A percentile compares a stretch with the other conserved stretches of the same genome.
Conservation (phyloP, 2,329 filamentous ascomycete species). For the Oidium heveae region DNA sequence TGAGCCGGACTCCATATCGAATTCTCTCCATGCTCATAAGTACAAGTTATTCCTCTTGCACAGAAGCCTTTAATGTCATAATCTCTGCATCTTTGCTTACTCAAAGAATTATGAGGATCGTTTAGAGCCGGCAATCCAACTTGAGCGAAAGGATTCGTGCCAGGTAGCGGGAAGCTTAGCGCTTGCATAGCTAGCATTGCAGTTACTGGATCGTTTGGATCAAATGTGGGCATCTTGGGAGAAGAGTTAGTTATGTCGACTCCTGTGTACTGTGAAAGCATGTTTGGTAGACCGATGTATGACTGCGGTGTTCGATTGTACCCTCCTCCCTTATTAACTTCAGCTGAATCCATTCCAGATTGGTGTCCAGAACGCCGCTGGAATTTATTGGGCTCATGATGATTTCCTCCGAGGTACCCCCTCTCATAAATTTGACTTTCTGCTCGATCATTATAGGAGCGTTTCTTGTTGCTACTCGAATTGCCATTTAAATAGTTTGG, state of each 20-base stretch:
- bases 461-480: slow-evolving; percentile 21
- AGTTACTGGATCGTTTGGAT: slow-evolving; percentile 34
- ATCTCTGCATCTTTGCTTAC: slow-evolving; percentile 30
- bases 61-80: slow-evolving; percentile 54
- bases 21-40: slow-evolving; percentile 40
- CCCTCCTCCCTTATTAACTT: slow-evolving; percentile 8
- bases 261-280: slow-evolving; percentile 3
- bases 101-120: slow-evolving; percentile 4
- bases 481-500: slow-evolving; percentile 7
- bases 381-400: slow-evolving; percentile 27
- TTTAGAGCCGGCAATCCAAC: slow-evolving; percentile 1
- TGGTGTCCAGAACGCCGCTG: slow-evolving; percentile 24
- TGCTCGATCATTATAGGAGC: slow-evolving; percentile 28
- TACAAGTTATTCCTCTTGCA: slow-evolving; percentile 37
- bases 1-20: slow-evolving; percentile 17
- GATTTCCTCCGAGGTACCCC: slow-evolving; percentile 10
- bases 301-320: slow-evolving; percentile 4
- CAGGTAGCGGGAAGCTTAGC: slow-evolving; percentile 23
- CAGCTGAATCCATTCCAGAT: slow-evolving; percentile 7
- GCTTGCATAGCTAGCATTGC: slow-evolving; percentile 35
- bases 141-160: slow-evolving; percentile 15
- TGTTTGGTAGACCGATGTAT: slow-evolving; percentile 3
- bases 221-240: slow-evolving; percentile 22
- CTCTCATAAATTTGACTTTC: slow-evolving; percentile 17
- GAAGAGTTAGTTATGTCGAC: slow-evolving; percentile 10